phyloP scores from a whole-genome alignment of 2,329 filamentous ascomycete species.

The Ambrosiella beaveri region DNA sequence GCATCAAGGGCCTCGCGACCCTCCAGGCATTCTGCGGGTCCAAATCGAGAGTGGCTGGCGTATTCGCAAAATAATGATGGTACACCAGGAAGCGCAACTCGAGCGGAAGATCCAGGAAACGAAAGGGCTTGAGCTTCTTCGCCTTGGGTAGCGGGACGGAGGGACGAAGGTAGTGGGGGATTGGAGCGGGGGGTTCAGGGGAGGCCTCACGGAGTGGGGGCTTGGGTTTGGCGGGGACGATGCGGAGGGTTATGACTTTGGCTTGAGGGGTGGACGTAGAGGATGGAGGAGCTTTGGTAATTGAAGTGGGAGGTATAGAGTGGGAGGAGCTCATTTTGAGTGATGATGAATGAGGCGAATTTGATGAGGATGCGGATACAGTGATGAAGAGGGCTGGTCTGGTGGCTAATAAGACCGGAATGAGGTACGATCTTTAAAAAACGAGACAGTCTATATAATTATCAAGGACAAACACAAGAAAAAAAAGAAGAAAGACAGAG shows the following conservation, averaged over 20 bases:
- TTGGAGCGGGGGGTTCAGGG: neutral
- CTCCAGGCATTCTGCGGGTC: slow-evolving; percentile 47
- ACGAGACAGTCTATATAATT: neutral
- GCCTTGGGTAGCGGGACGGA: slow-evolving; percentile 15
- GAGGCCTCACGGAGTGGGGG: neutral
- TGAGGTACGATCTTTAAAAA: too few species aligned
- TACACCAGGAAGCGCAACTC: slow-evolving; percentile 58
- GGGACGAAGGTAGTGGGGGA: neutral
- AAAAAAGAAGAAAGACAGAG: neutral
- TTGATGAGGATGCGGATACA: too few species aligned
- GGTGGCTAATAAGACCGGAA: too few species aligned
- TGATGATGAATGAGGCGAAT: too few species aligned
- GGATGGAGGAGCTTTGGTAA: too few species aligned
- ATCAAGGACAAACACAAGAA: neutral
- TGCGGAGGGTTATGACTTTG: neutral
- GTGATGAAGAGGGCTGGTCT: neutral
- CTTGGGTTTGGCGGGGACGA: neutral
- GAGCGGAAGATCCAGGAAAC: slow-evolving; percentile 48
- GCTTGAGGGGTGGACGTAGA: neutral
- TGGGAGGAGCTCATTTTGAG: neutral
- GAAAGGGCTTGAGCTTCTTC: slow-evolving; percentile 32
- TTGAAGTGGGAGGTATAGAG: neutral
- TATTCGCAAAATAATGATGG: slow-evolving; percentile 38
- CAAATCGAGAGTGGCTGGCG: slow-evolving; percentile 43
- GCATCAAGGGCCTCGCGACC: slow-evolving; percentile 39